phyloP scores from a whole-genome alignment of 805 yeast genomes.

The Torulaspora microellipsoides region DNA sequence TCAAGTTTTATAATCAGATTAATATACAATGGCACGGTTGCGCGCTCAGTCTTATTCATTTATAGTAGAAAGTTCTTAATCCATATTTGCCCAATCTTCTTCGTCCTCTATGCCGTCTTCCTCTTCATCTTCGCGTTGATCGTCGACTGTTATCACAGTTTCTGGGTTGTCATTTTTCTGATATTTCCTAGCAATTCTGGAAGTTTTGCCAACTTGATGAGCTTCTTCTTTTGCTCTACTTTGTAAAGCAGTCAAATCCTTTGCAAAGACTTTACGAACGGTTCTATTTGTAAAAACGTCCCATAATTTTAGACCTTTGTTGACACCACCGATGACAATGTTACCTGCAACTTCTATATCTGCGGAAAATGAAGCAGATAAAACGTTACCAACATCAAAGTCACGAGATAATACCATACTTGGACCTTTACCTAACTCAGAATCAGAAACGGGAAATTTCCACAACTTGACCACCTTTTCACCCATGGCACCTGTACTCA shows the following conservation, averaged over 20 bases:
- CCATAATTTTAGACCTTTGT: conserved; percentile 84
- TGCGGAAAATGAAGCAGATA: conserved; percentile 76
- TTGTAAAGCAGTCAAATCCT: conserved; percentile 53
- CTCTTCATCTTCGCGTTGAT: conserved; percentile 58
- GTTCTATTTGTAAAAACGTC: conserved; percentile 80
- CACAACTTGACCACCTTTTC: conserved; percentile 84
- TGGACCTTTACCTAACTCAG: conserved; percentile 44
- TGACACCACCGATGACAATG: conserved; percentile 81
- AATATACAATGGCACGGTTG: too few species aligned
- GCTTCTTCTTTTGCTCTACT: conserved; percentile 55
- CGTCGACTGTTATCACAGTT: conserved; percentile 57
- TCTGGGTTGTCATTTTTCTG: conserved; percentile 45
- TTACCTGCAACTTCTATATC: conserved; percentile 84
- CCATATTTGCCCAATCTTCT: conserved; percentile 28
- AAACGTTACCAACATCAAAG: conserved; percentile 90
- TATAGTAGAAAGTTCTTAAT: background rate
- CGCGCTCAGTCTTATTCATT: too few species aligned
- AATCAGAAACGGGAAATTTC: conserved; percentile 54
- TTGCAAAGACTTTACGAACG: conserved; percentile 64
- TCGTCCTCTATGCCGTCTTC: conserved; percentile 52
- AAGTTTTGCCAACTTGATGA: conserved; percentile 49
- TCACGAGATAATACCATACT: conserved; percentile 88
- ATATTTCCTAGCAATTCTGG: conserved; percentile 75
- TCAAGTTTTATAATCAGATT: too few species aligned
- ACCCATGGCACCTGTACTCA: conserved; percentile 87